Base-by-base conservation (phyloP, 768 basidiomycete genomes). In the Serendipita sp. region DNA sequence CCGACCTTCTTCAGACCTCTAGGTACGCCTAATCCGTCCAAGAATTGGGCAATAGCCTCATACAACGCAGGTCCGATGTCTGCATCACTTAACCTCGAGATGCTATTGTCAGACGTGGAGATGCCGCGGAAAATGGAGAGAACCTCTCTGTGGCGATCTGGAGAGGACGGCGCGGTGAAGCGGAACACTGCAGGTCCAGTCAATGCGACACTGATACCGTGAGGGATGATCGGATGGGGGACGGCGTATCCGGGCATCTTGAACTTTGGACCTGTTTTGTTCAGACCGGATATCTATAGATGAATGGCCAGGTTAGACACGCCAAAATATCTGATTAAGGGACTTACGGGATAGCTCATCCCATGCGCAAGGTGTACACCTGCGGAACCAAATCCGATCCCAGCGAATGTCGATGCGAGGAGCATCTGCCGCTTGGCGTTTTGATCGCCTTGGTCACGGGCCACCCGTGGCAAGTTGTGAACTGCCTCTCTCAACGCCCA, bases 111-210 rank as follows among this genome's bases (percentile, higher is more conserved):
- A 84, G 53, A 55, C n/a, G 78, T 72, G 29, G 79, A 83, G 0
- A 83, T 83, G 64, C 76, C 73, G 45, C 79, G 82, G 79, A 96
- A 97, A 69, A 95, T 84, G 1, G 88, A 84, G 15, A 94, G 80
- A 1, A 85, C 90, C 73, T 91, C 84, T 50, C 94, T 86, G 74
- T 98, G 94, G 46, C 93, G 86, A 66, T 86, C 83, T 2, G 93
- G 91, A 0, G 91, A 86, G 3, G 94, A 94, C 4, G 95, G 93
- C 0, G 95, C 88, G 5, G 95, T 97, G 74, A 94, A 97, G 70
- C 87, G 83, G 80, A 98, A 97, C 48, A 97, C 95, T 68, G 95
- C 87, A 33, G 92, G 92, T 8, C 89, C 92, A 18, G 91, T 90
- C 64, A 95, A 75, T 3, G 93, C 91, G 55, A 95, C 92, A 68